Base-by-base conservation (phyloP, 352 stramenopile genomes). In the Pythium pyrilobum region DNA sequence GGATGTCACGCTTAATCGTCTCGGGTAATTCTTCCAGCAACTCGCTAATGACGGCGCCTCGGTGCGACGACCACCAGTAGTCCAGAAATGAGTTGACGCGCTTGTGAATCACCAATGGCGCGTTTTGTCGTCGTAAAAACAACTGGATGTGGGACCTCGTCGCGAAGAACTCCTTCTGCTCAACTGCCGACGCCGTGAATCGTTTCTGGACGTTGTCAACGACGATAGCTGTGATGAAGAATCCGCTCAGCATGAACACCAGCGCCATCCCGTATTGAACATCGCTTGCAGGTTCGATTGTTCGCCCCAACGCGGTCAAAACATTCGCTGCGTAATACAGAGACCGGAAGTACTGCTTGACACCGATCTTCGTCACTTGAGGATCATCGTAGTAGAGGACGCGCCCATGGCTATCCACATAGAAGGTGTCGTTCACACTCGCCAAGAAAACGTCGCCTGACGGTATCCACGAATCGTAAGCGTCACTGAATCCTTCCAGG, bases 181-280 rank as follows among this genome's bases (percentile, higher is more conserved):
- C 79, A 28, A 79, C 66, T 13, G 79, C 77, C 9, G 79, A 90
- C 0, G 79, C 77, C 1, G 79, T 90, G 36, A 90, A 85, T 18
- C 74, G 62, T 52, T 90, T 90, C 55, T 90, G 79, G 5, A 88
- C 79, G 16, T 87, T 85, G 53, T 89, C 76, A 3, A 89, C 76
- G 16, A 84, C 77, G 20, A 84, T 74, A 5, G 76, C 78, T 0
- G 78, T 87, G 50, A 88, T 80, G 39, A 90, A 77, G 45, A 90
- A 88, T 0, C 77, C 79, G 23, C 74, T 87, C 10, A 90, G 45
- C 74, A 88, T 90, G 54, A 88, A 83, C 0, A 77, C 15, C 9
- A 87, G 56, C 12, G 77, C 79, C 5, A 73, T 34, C 2, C 64
- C 61, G 27, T 81, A 85, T 41, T 90, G 74, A 2, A 40, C 57